Evolutionary conservation across 306 rosid genomes (phyloP), one percentile per base, ranked within the genome.

Genomic region (Lotus japonicus): DNA sequence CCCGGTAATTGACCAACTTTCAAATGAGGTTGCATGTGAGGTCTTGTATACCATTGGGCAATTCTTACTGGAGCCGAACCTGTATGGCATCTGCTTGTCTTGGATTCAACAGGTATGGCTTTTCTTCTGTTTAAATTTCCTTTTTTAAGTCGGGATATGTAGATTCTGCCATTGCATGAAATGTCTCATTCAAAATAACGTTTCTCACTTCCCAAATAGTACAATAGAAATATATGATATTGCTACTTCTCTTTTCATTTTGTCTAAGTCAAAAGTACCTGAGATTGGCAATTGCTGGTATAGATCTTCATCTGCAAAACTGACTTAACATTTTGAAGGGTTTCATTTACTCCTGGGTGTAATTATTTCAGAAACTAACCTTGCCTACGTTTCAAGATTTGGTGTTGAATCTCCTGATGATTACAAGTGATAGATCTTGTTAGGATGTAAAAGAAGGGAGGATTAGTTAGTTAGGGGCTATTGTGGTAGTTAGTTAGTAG

Each of bases 41-140:
- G 72, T 85, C 45, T 67, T 88, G 80, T 77, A 83, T 69, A 95
- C 95, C 15, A 79, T 94, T 67, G 88, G 81, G 63, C 97, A 88
- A 60, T 90, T 88, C 78, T 70, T 94, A 50, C 58, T 77, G 13
- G 98, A 90, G 64, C 92, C 83, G 82, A 87, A 85, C 81, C 76
- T 94, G 82, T 87, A 82, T 74, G 96, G 86, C 58, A 55, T 90
- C 58, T 94, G 97, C 74, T 79, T 94, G 78, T 85, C 87, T 80
- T 94, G 99, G 99, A 84, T 84, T 85, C 96, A 90, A 66, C 96
- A 90, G 98, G 98, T 94, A 84, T 73, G 67, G 2, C 61, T 11
- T 64, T 26, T 44, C 62, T 17, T 21, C 23, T 43, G 19, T 28
- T 64, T 35, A 13, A 68, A 23, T 13, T 62, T 60, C 19, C 15